Conservation (phyloP, 208 protist genomes). For the Wallacemonas collosoma region DNA sequence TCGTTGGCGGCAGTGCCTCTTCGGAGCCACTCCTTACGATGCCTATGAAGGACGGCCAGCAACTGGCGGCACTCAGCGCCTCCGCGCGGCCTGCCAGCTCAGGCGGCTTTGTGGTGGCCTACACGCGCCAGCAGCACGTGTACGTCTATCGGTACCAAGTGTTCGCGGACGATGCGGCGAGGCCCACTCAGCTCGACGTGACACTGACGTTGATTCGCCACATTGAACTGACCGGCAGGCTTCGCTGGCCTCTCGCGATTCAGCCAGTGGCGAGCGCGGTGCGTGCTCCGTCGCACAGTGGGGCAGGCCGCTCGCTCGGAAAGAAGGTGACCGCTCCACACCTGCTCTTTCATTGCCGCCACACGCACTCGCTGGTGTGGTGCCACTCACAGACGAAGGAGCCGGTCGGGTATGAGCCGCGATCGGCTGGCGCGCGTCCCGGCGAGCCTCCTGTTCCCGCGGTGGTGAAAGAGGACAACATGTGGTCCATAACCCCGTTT, state of each 20-base stretch:
- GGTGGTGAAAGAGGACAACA: constrained; percentile 14
- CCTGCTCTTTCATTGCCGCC: constrained; percentile 38
- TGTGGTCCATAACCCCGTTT: constrained; percentile 3
- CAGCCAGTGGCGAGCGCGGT: constrained; percentile 23
- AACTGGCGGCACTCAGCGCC: constrained; percentile 34
- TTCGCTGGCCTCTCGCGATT: constrained; percentile 29
- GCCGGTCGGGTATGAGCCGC: constrained; percentile 15
- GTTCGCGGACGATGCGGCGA: constrained; percentile 21
- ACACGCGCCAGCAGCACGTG: constrained; percentile 25
- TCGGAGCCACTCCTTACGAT: not conserved
- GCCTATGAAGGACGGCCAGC: constrained; percentile 22
- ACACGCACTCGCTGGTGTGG: constrained; percentile 40
- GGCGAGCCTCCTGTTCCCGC: not conserved
- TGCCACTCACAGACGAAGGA: constrained; percentile 14
- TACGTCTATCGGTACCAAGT: constrained; percentile 52
- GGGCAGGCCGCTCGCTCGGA: not conserved
- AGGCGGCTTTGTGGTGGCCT: constrained; percentile 43
- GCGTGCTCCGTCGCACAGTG: not conserved
- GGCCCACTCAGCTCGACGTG: constrained; percentile 18
- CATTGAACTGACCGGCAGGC: constrained; percentile 19
- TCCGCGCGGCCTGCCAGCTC: constrained; percentile 36
- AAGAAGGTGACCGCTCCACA: constrained; percentile 22
- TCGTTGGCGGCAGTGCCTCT: not conserved
- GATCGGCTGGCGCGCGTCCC: constrained; percentile 3
- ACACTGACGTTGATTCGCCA: constrained; percentile 28